Base-by-base conservation (phyloP, 371 early-diverging fungal genomes). In the Gilbertella persicaria region DNA sequence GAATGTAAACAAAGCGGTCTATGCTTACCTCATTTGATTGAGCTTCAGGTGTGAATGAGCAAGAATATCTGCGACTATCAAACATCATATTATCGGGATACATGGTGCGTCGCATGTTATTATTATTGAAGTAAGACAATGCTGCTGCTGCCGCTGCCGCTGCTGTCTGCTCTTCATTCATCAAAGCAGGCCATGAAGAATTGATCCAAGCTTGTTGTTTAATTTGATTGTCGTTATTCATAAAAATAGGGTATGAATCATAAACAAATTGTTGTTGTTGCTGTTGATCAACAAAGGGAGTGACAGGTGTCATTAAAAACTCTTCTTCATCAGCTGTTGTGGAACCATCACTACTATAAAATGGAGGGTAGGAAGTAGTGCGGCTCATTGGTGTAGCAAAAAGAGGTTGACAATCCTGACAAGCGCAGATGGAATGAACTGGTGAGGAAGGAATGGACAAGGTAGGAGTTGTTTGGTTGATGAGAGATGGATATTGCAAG, bases 241-340 rank as follows among this genome's bases (percentile, higher is more conserved):
- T 48, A 43, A 53, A 42, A 19, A 46, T 28, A 14, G 59, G 50
- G 23, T 47, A 37, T 0, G 35, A n/a, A 25, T 46, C 52, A 47
- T 39, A 47, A 36, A 46, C 19, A 4, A 10, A 16, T 41, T 47
- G 48, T 35, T 30, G 35, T 20, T 35, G 35, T 21, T 30, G 35
- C 9, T 25, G 36, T 14, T 20, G 28, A 21, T 51, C 56, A 28
- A 55, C 52, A 46, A 56, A 52, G 9, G 65, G 53, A 21, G 62
- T 66, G 17, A 58, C 37, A 24, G 67, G 67, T 23, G 63, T 66
- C 59, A 55, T 59, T 16, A 58, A 40, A 20, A 62, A 58, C 12
- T 66, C 62, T 21, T 61, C 58, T 37, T 58, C 66, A 23, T 55
- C 57, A n/a, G 42, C 45, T 2, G 30, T 45, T 4, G 60, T 54